Percentiles rank a stretch among this genome's conserved stretches.
Conservation (phyloP, 371 early-diverging fungal genomes). For the Nosema bombycis region DNA sequence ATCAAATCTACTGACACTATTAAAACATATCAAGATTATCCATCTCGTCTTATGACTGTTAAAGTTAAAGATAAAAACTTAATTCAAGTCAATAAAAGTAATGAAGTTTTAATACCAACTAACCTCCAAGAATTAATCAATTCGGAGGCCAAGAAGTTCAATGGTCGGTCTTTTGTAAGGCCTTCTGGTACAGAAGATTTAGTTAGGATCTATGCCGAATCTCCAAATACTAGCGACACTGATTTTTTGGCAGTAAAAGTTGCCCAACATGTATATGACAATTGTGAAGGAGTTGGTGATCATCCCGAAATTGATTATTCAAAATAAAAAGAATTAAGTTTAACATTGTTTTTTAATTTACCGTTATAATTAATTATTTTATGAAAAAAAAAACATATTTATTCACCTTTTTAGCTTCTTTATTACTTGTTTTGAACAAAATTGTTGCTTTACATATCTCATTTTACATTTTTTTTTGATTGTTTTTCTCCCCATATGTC, state of each 20-base stretch:
- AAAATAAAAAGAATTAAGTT: conserved; percentile 21
- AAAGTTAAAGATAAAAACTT: conserved; percentile 74
- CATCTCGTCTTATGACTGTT: conserved; percentile 71
- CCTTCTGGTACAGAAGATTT: conserved; percentile 99
- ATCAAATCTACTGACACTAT: conserved; percentile 66
- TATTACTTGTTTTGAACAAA: no score
- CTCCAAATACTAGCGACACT: conserved; percentile 25
- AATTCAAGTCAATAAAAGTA: conserved; percentile 74
- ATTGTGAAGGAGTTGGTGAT: conserved; percentile 53
- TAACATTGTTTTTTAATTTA: no score
- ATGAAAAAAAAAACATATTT: background rate
- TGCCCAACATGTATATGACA: conserved; percentile 54
- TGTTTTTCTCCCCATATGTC: background rate
- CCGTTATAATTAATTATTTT: no score
- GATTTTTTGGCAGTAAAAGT: conserved; percentile 46
- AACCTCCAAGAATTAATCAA: conserved; percentile 82
- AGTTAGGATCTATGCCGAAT: conserved; percentile 83
- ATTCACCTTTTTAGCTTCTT: no score
- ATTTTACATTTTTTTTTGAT: background rate
- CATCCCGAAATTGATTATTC: conserved; percentile 54
- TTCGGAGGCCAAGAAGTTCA: conserved; percentile 69
- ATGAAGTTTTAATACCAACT: conserved; percentile 74
- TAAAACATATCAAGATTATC: conserved; percentile 50
- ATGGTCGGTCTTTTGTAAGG: conserved; percentile 65
- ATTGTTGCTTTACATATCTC: background rate